Base-by-base conservation (phyloP, 106 monocot species). In the Allium sativum region DNA sequence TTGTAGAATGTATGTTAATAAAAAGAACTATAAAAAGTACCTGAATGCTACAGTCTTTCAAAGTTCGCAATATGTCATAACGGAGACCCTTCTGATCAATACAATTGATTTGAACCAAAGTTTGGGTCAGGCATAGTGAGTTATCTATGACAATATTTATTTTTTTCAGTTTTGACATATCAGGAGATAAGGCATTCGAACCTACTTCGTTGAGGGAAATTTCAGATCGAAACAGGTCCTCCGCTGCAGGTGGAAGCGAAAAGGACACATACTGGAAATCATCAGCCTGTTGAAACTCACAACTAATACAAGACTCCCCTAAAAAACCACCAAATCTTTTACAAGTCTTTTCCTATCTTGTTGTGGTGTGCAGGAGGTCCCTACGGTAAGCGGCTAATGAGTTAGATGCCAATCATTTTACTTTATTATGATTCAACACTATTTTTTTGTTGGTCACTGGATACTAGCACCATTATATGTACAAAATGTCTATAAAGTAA, bases 21-120 rank as follows among this genome's bases (percentile, higher is more conserved):
- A 2, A 12, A 11, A 12, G 48, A 3, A 50, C 8, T 2, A 50
- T 2, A 50, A 12, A 15, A 50, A 50, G 15, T 86, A 90, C 95
- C 90, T 87, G 84, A 53, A 87, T 82, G 63, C 76, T 79, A 64
- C 82, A 90, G 62, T 87, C 90, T 68, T 96, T 96, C 52, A 87
- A 61, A 18, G 84, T 90, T 45, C 87, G 84, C 76, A 96, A 53
- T 58, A 96, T 90, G 67, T 96, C 95, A 69, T 96, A 96, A 19
- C 84, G 67, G 40, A 96, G 84, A 22, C 95, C 87, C 59, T 90
- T 96, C 61, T 96, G 95, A 84, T 90, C 81, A 40, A 76, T 73
- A 67, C 95, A 90, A 18, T 80, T 73, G 51, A 96, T 84, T 65
- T 96, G 90, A 15, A 96, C 81, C 55, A 90, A 62, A 19, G 95